phyloP scores from a whole-genome alignment of 768 basidiomycete genomes.

The Mycena alexandri region DNA sequence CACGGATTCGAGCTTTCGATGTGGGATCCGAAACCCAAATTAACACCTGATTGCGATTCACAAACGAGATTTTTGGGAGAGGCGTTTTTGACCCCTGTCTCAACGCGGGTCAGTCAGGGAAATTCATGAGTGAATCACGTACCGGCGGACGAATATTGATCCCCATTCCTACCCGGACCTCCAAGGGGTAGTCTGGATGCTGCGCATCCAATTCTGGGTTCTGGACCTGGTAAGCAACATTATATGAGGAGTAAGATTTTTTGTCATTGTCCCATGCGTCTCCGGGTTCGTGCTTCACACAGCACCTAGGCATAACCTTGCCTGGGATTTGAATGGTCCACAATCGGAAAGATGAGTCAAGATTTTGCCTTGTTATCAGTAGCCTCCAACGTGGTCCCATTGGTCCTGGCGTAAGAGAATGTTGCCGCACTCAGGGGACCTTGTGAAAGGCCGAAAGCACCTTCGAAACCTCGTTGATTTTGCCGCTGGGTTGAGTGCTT shows the following conservation, averaged over 20 bases:
- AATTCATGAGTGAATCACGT: background rate
- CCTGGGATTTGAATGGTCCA: too few species aligned
- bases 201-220: background rate
- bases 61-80: constrained; percentile 12
- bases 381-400: background rate
- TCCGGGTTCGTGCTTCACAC: constrained; percentile 2
- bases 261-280: constrained; percentile 6
- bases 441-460: background rate
- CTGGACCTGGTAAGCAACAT: too few species aligned
- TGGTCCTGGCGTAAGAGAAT: background rate
- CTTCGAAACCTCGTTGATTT: background rate
- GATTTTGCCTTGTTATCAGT: constrained; percentile 16
- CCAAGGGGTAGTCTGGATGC: background rate
- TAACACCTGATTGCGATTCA: constrained; percentile 11
- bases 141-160: constrained; percentile 21
- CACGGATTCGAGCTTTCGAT: constrained; percentile 8
- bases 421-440: constrained; percentile 1
- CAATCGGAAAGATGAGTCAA: background rate
- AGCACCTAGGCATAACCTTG: constrained; percentile 21
- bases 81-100: constrained; percentile 12
- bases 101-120: background rate
- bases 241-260: constrained; percentile 15
- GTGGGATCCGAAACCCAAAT: constrained; percentile 19
- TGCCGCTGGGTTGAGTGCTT: constrained; percentile 12
- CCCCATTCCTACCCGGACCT: constrained; percentile 20